These are phyloP conservation scores for Micromonas commoda DNA, from an alignment of 139 green algal species.

Conservation along the genomic window DNA sequence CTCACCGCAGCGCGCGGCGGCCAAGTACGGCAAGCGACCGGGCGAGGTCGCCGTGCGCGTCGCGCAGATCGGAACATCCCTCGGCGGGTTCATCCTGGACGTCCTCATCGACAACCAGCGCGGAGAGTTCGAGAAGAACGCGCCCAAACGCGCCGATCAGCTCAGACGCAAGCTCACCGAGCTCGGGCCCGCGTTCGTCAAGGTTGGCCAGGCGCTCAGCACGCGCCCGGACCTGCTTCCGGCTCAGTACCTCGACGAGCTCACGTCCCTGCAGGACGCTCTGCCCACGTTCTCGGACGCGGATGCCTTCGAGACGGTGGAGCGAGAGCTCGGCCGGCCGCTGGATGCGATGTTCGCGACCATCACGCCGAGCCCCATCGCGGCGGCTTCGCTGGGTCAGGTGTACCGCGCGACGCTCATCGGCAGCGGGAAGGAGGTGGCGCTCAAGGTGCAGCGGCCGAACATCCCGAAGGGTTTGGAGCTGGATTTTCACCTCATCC, in stretches of 20 bases:
- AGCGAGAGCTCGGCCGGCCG: constrained; percentile 30
- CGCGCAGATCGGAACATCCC: constrained; percentile 4
- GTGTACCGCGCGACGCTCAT: constrained; percentile 30
- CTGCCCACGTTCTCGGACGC: constrained; percentile 32
- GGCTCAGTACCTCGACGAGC: constrained; percentile 53
- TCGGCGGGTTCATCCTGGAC: neutral
- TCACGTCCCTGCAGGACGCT: constrained; percentile 46
- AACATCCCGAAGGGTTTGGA: constrained; percentile 23
- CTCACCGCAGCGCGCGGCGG: neutral
- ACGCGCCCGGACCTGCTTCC: constrained; percentile 62
- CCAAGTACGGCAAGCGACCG: neutral
- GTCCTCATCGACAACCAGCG: neutral
- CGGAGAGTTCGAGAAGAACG: constrained; percentile 17
- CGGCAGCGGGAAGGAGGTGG: constrained; percentile 24
- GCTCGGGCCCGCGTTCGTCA: constrained; percentile 36
- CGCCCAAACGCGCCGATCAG: constrained; percentile 14
- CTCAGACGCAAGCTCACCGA: constrained; percentile 31
- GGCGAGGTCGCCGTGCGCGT: neutral
- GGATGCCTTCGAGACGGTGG: constrained; percentile 33
- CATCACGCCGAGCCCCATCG: constrained; percentile 30
- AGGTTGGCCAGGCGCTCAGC: constrained; percentile 73
- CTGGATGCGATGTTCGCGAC: constrained; percentile 25
- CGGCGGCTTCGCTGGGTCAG: constrained; percentile 34
- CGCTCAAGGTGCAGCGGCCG: constrained; percentile 37
- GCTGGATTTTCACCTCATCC: constrained; percentile 33